These are phyloP conservation scores for Neoascochyta sp. DNA, from an alignment of 2,329 filamentous ascomycete genomes.

Conservation along the genomic window DNA sequence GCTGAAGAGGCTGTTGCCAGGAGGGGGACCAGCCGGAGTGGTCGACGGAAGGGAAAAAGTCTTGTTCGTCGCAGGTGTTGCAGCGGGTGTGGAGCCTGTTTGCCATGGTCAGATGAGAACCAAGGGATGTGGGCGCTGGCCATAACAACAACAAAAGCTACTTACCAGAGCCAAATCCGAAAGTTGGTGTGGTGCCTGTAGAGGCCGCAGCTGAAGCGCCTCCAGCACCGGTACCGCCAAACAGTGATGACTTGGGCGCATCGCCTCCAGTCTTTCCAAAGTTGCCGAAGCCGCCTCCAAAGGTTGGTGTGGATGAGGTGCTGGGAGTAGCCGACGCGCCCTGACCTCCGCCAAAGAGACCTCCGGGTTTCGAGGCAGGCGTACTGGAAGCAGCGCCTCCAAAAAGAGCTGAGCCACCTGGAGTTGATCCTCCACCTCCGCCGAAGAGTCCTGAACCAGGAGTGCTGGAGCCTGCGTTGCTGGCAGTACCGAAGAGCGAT, in stretches of 20 bases:
- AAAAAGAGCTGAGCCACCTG: constrained; percentile 22
- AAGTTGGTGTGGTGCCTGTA: constrained; percentile 12
- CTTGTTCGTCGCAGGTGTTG: constrained; percentile 36
- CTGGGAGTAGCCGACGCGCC: constrained; percentile 23
- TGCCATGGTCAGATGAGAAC: background rate
- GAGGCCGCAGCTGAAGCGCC: constrained; percentile 10
- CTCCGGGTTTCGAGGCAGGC: constrained; percentile 26
- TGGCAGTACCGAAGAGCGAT: constrained; percentile 26
- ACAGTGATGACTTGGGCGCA: constrained; percentile 24
- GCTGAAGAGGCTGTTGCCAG: constrained; percentile 30
- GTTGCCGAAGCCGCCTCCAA: constrained; percentile 12
- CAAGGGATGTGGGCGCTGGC: background rate
- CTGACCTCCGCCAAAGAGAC: constrained; percentile 26
- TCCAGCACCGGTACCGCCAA: constrained; percentile 16
- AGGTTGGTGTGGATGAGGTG: constrained; percentile 14
- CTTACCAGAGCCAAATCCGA: constrained; percentile 19
- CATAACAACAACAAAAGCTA: background rate
- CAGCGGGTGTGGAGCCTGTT: constrained; percentile 24
- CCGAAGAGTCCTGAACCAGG: constrained; percentile 16
- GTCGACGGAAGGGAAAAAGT: constrained; percentile 38
- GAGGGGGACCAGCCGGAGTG: constrained; percentile 39
- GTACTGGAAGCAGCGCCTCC: constrained; percentile 25
- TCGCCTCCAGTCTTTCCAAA: constrained; percentile 20
- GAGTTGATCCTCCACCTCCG: constrained; percentile 2
- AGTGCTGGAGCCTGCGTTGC: constrained; percentile 15